Conservation (phyloP, 2,329 filamentous ascomycete species). For the Verticillium albo-atrum region DNA sequence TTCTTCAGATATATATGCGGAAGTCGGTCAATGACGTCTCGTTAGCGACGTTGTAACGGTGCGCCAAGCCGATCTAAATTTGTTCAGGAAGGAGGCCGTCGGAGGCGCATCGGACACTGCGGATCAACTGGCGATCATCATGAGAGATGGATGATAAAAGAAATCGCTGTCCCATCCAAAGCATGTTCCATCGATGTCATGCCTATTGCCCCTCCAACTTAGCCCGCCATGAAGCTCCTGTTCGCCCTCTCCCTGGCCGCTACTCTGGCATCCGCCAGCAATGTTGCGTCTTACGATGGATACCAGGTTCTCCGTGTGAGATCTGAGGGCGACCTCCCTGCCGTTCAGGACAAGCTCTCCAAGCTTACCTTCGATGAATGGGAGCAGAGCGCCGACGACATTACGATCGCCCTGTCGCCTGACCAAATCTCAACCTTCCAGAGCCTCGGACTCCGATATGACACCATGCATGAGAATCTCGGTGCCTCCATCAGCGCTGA, state of each 20-base stretch:
- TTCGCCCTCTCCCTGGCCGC: constrained; percentile 2
- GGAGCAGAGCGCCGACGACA: constrained; percentile 5
- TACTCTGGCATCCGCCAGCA: constrained; percentile 6
- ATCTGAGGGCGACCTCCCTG: not conserved
- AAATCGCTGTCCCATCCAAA: no score
- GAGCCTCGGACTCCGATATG: constrained; percentile 21
- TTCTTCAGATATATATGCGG: not conserved
- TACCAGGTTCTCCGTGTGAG: constrained; percentile 37
- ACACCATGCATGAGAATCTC: constrained; percentile 22
- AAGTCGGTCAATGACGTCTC: not conserved
- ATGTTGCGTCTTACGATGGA: constrained; percentile 33
- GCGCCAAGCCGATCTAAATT: not conserved
- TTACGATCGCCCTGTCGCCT: constrained; percentile 27
- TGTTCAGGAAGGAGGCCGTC: not conserved
- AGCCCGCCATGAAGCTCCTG: constrained; percentile 6
- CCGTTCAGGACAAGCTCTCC: not conserved
- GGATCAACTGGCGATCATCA: not conserved
- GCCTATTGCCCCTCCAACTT: not conserved
- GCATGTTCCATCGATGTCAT: not conserved
- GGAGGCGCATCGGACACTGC: not conserved
- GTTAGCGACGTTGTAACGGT: not conserved
- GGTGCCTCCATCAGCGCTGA: constrained; percentile 22
- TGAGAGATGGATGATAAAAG: no score
- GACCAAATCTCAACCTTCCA: constrained; percentile 21
- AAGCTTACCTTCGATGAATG: not conserved